A percentile compares a stretch with the other conserved stretches of the same genome.
Conservation (phyloP, 768 basidiomycete genomes). For the Pleurotus eryngii region DNA sequence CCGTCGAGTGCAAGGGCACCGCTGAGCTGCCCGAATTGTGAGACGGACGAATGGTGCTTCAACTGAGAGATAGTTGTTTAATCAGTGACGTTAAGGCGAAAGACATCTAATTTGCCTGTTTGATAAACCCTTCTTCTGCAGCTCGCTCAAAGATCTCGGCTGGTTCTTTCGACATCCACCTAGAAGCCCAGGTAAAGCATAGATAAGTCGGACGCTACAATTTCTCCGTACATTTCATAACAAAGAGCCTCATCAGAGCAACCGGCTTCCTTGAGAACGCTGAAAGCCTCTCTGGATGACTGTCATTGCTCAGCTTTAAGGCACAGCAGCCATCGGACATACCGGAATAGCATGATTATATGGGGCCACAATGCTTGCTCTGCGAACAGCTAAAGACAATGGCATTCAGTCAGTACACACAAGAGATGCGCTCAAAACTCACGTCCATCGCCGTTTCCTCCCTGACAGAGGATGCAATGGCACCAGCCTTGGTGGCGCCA, state of each 20-base stretch:
- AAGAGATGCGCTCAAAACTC: conserved; percentile 3
- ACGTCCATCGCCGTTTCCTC: conserved; percentile 66
- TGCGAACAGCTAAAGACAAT: conserved; percentile 10
- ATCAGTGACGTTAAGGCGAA: neutral
- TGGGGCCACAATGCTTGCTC: conserved; percentile 69
- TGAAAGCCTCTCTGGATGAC: conserved; percentile 50
- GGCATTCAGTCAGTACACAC: neutral
- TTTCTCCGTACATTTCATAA: conserved; percentile 53
- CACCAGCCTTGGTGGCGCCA: conserved; percentile 61
- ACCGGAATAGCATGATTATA: conserved; percentile 62
- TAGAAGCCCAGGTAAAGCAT: conserved; percentile 12
- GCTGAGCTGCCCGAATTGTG: conserved; percentile 60
- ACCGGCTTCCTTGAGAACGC: conserved; percentile 57
- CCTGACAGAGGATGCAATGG: conserved; percentile 57
- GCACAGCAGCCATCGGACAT: neutral
- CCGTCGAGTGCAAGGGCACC: conserved; percentile 58
- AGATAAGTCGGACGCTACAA: neutral
- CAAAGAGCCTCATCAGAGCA: conserved; percentile 66
- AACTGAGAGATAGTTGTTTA: conserved; percentile 30
- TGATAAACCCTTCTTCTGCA: conserved; percentile 63
- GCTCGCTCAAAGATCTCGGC: conserved; percentile 68
- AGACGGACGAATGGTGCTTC: conserved; percentile 58
- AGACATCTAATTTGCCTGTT: conserved; percentile 35
- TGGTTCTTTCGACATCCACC: conserved; percentile 75
- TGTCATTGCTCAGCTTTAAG: neutral